These are phyloP conservation scores for Tuber magnatum DNA, from an alignment of 495 filamentous ascomycete genomes.

Conservation along the genomic window DNA sequence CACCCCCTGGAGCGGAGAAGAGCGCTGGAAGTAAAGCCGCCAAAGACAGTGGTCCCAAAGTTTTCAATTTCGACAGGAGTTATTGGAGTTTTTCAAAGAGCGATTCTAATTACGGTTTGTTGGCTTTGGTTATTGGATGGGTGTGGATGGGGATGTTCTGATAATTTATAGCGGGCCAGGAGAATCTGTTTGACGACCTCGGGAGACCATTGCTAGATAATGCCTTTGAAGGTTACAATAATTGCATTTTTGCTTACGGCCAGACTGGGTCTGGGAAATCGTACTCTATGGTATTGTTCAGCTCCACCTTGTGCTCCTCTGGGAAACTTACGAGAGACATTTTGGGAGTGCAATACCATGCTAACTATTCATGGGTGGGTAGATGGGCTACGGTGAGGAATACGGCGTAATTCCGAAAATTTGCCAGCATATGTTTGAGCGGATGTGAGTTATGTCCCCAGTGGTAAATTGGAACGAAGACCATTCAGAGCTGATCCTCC, in stretches of 20 bases:
- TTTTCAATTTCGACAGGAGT: slow-evolving; percentile 90
- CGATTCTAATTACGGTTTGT: slow-evolving; percentile 62
- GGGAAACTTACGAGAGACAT: not conserved
- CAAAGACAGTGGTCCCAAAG: slow-evolving; percentile 66
- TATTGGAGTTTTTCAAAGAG: slow-evolving; percentile 95
- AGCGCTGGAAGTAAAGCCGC: slow-evolving; percentile 51
- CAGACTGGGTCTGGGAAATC: slow-evolving; percentile 98
- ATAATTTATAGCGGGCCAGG: slow-evolving; percentile 58
- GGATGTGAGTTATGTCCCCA: slow-evolving; percentile 50
- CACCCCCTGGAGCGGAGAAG: slow-evolving; percentile 56
- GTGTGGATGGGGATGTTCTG: slow-evolving; percentile 8
- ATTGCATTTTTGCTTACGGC: slow-evolving; percentile 99
- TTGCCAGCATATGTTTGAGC: slow-evolving; percentile 92
- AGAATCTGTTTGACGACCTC: slow-evolving; percentile 78
- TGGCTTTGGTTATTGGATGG: slow-evolving; percentile 5
- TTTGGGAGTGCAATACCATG: not conserved
- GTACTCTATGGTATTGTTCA: slow-evolving; percentile 70
- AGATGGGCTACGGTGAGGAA: slow-evolving; percentile 95
- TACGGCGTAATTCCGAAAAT: slow-evolving; percentile 96
- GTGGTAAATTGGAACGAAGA: not conserved
- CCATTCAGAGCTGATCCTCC: slow-evolving; percentile 17
- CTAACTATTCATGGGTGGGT: slow-evolving; percentile 27
- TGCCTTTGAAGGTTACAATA: slow-evolving; percentile 98
- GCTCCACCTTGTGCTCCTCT: not conserved
- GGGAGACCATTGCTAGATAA: slow-evolving; percentile 91